Evolutionary conservation across 768 basidiomycete genomes (phyloP), one percentile per base, ranked within the genome.

Genomic region (Cystobasidiopsis lactophilus): DNA sequence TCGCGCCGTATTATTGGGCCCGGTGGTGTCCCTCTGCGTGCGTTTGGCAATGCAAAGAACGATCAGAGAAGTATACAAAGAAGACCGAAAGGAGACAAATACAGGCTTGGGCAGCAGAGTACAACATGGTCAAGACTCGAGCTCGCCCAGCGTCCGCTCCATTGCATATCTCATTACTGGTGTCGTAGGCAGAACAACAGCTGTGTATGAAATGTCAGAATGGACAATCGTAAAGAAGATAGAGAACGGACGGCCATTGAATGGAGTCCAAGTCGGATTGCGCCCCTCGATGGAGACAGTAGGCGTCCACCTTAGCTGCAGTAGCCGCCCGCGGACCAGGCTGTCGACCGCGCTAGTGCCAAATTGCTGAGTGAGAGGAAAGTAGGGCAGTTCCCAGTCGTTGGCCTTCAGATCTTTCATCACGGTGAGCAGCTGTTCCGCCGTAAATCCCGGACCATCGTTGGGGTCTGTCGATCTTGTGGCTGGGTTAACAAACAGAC

Each of bases 101-200:
- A n/a, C n/a, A n/a, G n/a, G n/a, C n/a, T n/a, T n/a, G n/a, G n/a
- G n/a, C n/a, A n/a, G n/a, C n/a, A n/a, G n/a, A n/a, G n/a, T n/a
- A n/a, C n/a, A n/a, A n/a, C n/a, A n/a, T n/a, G n/a, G n/a, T n/a
- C n/a, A n/a, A n/a, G n/a, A n/a, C 58, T 83, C 77, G 58, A 82
- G 85, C 66, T 86, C 84, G 61, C 76, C 73, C 18, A 86, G 75
- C 9, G 85, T 82, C 62, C 82, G 78, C 48, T 76, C 70, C 82
- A 85, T 85, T 44, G 84, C 84, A 64, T 70, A 82, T 27, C 78
- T 70, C 77, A 85, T 81, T 54, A 85, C 80, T 2, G 82, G 81
- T 2, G 82, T 80, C 18, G 75, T 74, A 9, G 84, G 78, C 30
- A 82, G 71, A 52, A 86, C 63, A 64, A 79, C 79, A 13, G 83